These are phyloP conservation scores for Nitzschia sp. DNA, from an alignment of 108 stramenopile species.

Conservation along the genomic window DNA sequence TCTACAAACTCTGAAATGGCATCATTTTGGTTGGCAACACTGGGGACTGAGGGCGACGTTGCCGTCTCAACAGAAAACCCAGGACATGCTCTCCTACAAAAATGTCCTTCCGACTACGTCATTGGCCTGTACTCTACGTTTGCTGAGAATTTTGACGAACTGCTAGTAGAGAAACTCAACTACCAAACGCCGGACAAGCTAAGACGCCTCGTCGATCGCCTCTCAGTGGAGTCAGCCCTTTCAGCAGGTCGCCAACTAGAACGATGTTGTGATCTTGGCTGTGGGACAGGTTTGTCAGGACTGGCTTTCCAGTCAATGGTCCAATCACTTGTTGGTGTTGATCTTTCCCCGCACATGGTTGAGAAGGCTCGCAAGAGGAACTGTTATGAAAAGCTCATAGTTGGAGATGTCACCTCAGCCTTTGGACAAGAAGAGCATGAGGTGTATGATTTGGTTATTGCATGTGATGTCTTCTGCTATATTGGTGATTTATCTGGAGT, in stretches of 20 bases:
- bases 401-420: slow-evolving; percentile 52
- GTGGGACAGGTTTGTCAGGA: slow-evolving; percentile 67
- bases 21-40: slow-evolving; percentile 41
- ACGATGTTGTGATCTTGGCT: slow-evolving; percentile 54
- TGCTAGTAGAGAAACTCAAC: slow-evolving; percentile 35
- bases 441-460: slow-evolving; percentile 58
- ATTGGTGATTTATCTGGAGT: slow-evolving; percentile 45
- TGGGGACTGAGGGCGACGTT: slow-evolving; percentile 1
- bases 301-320: slow-evolving; percentile 48
- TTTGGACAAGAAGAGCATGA: slow-evolving; percentile 13
- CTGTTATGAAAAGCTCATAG: slow-evolving; percentile 52
- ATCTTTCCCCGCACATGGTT: slow-evolving; percentile 67
- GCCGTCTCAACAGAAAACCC: not conserved
- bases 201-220: slow-evolving; percentile 24
- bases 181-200: slow-evolving; percentile 41
- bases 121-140: slow-evolving; percentile 44
- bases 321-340: slow-evolving; percentile 48
- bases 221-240: too few relatives aligned
- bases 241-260: not conserved
- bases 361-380: slow-evolving; percentile 56
- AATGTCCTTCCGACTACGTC: slow-evolving; percentile 39
- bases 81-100: not conserved
- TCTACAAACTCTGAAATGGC: slow-evolving; percentile 10
- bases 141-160: slow-evolving; percentile 35
- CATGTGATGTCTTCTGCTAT: slow-evolving; percentile 73